Percentiles rank a stretch among this genome's conserved stretches.
These are phyloP conservation scores for Barnettozyma salicaria DNA, from an alignment of 805 yeast species.

Conservation along the genomic window DNA sequence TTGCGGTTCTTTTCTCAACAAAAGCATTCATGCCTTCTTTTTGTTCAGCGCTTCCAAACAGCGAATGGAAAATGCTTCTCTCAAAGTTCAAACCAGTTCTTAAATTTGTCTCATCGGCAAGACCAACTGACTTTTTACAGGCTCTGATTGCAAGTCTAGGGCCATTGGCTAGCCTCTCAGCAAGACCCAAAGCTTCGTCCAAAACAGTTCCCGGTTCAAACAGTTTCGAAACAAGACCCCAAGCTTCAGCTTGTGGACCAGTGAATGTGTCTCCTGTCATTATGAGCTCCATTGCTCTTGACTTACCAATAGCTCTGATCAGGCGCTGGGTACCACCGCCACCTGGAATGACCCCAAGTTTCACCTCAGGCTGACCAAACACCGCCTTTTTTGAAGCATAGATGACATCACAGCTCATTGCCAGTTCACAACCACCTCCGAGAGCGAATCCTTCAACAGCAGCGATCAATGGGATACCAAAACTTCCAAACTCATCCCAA, in stretches of 20 bases:
- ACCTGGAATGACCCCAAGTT: constrained; percentile 45
- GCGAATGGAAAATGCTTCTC: constrained; percentile 38
- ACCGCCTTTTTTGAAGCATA: constrained; percentile 43
- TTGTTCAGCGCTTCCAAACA: constrained; percentile 43
- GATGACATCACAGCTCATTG: constrained; percentile 45
- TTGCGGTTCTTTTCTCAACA: constrained; percentile 38
- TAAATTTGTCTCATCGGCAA: constrained; percentile 32
- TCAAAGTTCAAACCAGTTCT: constrained; percentile 37
- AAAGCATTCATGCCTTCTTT: constrained; percentile 48
- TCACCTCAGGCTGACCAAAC: constrained; percentile 53
- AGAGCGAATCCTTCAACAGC: constrained; percentile 51
- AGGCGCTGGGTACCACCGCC: constrained; percentile 52
- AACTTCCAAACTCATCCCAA: constrained; percentile 34
- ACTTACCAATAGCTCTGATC: constrained; percentile 42
- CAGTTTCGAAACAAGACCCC: constrained; percentile 43
- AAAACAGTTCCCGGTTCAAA: constrained; percentile 35
- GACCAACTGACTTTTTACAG: constrained; percentile 41
- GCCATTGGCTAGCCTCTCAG: constrained; percentile 34
- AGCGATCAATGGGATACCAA: constrained; percentile 45
- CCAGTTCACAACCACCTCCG: constrained; percentile 53
- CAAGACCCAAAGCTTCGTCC: constrained; percentile 39
- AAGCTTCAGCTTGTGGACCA: constrained; percentile 39
- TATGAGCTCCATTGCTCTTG: constrained; percentile 43
- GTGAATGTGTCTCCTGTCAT: constrained; percentile 41
- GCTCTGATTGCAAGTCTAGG: constrained; percentile 40